phyloP scores from a whole-genome alignment of 2,329 filamentous ascomycete species.

The Juglanconis juglandina region DNA sequence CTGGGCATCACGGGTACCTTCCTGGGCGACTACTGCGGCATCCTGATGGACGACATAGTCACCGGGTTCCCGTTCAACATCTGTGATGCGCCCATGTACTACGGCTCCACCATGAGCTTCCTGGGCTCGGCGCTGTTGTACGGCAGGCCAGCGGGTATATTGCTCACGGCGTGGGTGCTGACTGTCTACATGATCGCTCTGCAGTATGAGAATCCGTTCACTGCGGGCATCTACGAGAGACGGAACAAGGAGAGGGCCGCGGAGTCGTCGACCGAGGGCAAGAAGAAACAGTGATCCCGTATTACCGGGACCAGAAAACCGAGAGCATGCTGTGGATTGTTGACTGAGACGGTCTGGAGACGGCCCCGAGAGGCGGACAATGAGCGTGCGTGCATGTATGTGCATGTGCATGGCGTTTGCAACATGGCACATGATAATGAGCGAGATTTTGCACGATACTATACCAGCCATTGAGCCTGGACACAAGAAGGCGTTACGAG shows the following conservation, averaged over 20 bases:
- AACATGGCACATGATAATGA: background rate
- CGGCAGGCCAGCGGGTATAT: constrained; percentile 80
- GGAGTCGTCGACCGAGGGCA: constrained; percentile 35
- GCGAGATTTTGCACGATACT: too few species aligned
- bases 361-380: background rate
- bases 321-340: background rate
- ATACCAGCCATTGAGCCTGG: background rate
- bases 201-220: constrained; percentile 91
- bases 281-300: constrained; percentile 47
- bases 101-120: constrained; percentile 89
- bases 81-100: constrained; percentile 91
- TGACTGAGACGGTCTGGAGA: background rate
- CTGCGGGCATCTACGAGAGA: constrained; percentile 87
- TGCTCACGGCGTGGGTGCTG: constrained; percentile 72
- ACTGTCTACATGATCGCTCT: constrained; percentile 78
- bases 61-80: constrained; percentile 96
- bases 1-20: constrained; percentile 95
- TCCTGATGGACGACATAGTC: constrained; percentile 92
- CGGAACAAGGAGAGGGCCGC: constrained; percentile 56
- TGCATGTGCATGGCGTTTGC: background rate
- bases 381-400: background rate
- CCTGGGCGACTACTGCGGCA: constrained; percentile 97
- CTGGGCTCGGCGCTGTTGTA: constrained; percentile 80
- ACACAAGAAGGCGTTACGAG: background rate
- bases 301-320: background rate